Percentiles rank a stretch among this genome's conserved stretches.
Conservation (phyloP, 805 yeast genomes). For the Yamadazyma tumulicola region DNA sequence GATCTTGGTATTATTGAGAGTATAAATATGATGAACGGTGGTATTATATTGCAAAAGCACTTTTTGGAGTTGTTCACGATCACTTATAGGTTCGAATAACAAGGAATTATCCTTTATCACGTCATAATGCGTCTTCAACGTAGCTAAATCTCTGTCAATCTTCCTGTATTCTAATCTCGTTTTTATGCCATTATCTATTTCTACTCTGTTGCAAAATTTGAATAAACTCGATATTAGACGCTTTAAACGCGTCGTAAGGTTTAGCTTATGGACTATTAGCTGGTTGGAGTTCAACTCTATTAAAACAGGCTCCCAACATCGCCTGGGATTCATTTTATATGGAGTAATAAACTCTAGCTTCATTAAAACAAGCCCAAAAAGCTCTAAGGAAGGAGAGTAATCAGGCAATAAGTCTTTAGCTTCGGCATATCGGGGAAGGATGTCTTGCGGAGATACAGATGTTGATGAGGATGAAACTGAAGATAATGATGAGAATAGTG, state of each 20-base stretch:
- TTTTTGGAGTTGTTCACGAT: slow-evolving; percentile 15
- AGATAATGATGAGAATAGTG: slow-evolving; percentile 3
- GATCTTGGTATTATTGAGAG: slow-evolving; percentile 26
- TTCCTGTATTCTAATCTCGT: slow-evolving; percentile 16
- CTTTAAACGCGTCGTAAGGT: slow-evolving; percentile 17
- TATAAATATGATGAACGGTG: slow-evolving; percentile 21
- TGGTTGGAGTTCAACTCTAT: slow-evolving; percentile 40
- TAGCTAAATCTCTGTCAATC: slow-evolving; percentile 14
- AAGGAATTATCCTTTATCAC: slow-evolving; percentile 26
- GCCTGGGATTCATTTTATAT: slow-evolving; percentile 22
- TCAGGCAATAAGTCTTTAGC: slow-evolving; percentile 25
- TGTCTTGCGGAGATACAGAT: background rate
- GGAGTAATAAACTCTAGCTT: slow-evolving; percentile 39
- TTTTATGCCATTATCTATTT: slow-evolving; percentile 12
- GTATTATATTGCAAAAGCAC: slow-evolving; percentile 18
- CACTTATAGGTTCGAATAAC: slow-evolving; percentile 36
- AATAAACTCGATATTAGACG: slow-evolving; percentile 30
- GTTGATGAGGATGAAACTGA: background rate
- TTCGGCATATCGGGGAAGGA: slow-evolving; percentile 19
- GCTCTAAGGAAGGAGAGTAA: slow-evolving; percentile 30
- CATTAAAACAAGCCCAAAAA: slow-evolving; percentile 30
- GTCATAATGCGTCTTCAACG: slow-evolving; percentile 17
- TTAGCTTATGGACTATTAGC: slow-evolving; percentile 27
- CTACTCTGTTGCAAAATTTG: slow-evolving; percentile 10
- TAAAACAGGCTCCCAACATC: slow-evolving; percentile 35